Evolutionary conservation across 129 eudicot genomes (phyloP), one percentile per base, ranked within the genome.

Genomic region (Dittrichia graveolens): DNA sequence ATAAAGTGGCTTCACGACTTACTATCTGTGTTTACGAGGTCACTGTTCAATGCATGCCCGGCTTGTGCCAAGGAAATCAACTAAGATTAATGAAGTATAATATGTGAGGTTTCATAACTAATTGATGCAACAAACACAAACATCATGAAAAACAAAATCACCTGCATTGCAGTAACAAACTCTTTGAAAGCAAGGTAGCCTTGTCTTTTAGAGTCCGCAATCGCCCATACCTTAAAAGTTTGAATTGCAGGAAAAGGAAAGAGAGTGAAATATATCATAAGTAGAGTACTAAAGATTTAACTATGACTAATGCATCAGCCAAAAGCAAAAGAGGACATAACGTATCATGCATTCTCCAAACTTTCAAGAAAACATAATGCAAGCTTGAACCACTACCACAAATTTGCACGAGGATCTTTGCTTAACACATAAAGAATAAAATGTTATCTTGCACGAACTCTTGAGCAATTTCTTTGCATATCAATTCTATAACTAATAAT

Each of bases 151-250:
- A 9, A 75, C 16, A 46, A 5, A 58, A 52, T 31, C 11, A 92
- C 98, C 96, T 89, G 98, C 95, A 92, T 89, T 76, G 98, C 91
- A 40, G 91, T 82, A 74, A 87, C 67, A 37, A 92, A 92, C 83
- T 92, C 96, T 60, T 76, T 85, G 73, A 87, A 87, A 61, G 84
- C 95, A 70, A 92, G 91, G 83, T 72, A 89, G 31, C 98, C 98
- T 83, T 87, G 92, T 81, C 98, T 53, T 83, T 87, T 89, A 39
- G 96, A 77, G 84, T 92, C 98, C 40, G 96, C 95, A 61, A 92
- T 84, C 19, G 92, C 98, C 98, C 98, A 92, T 46, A 92, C 96
- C 98, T 92, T 16, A 53, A 16, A 61, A 11, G 52, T 56, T 39
- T 42, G 16, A 69, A 31, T 57, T 19, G 8, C 13, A 11, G 34